A percentile compares a stretch with the other conserved stretches of the same genome.
phyloP scores from a whole-genome alignment of 1,284 basidiomycete genomes.

The Sporisorium iseilematis-ciliati region DNA sequence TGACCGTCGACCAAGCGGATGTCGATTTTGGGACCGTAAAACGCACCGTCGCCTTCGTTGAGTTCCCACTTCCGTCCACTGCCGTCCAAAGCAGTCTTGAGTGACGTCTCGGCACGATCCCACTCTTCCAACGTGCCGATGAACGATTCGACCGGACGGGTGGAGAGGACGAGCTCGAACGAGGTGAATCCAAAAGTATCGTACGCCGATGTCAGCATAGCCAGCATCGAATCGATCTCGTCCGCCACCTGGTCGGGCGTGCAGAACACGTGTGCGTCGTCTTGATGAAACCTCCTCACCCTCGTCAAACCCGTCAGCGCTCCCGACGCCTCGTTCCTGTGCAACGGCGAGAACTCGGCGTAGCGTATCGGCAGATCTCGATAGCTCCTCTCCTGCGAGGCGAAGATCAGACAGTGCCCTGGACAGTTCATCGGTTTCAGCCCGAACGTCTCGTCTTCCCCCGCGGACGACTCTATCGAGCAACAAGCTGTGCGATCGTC shows the following conservation, averaged over 20 bases:
- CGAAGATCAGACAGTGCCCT: constrained; percentile 66
- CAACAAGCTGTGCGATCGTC: constrained; percentile 35
- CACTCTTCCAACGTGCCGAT: constrained; percentile 60
- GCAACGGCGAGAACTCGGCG: constrained; percentile 66
- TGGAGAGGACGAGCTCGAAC: constrained; percentile 68
- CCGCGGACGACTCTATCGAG: constrained; percentile 19
- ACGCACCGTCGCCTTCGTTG: constrained; percentile 67
- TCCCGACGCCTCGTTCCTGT: constrained; percentile 65
- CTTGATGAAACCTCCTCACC: constrained; percentile 66
- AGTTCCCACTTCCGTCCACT: constrained; percentile 55
- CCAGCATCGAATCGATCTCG: constrained; percentile 65
- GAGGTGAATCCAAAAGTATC: constrained; percentile 62
- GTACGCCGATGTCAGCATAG: constrained; percentile 67
- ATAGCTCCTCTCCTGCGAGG: constrained; percentile 58
- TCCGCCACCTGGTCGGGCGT: constrained; percentile 53
- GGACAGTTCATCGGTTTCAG: constrained; percentile 70
- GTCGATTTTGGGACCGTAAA: constrained; percentile 69
- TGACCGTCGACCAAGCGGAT: constrained; percentile 65
- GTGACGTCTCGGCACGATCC: constrained; percentile 59
- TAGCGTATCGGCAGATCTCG: constrained; percentile 64
- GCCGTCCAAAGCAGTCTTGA: constrained; percentile 55
- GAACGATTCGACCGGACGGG: constrained; percentile 56
- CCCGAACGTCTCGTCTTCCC: constrained; percentile 53
- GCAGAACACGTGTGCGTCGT: constrained; percentile 69
- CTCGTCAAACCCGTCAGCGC: constrained; percentile 64